These are phyloP conservation scores for Austroboletus niveus DNA, from an alignment of 1,284 basidiomycete genomes.

Conservation along the genomic window DNA sequence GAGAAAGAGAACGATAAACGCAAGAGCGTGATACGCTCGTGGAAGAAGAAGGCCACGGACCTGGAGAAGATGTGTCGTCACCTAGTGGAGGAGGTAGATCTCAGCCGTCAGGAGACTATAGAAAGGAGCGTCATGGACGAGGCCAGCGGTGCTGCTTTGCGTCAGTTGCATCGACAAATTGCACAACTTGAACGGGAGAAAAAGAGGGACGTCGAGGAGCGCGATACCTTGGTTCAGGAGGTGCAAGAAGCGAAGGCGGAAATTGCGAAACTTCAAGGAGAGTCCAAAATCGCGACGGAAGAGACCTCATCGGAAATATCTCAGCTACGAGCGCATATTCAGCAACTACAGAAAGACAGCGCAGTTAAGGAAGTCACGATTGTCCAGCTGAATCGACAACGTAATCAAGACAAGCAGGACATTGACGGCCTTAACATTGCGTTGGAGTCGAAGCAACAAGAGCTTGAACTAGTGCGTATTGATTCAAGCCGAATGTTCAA, in stretches of 20 bases:
- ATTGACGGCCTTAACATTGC: slow-evolving; percentile 80
- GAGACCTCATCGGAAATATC: slow-evolving; percentile 17
- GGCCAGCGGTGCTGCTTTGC: slow-evolving; percentile 66
- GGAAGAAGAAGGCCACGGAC: slow-evolving; percentile 73
- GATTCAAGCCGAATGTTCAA: not conserved
- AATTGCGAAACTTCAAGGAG: slow-evolving; percentile 37
- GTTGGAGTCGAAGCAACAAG: slow-evolving; percentile 86
- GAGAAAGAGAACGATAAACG: slow-evolving; percentile 64
- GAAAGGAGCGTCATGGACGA: slow-evolving; percentile 78
- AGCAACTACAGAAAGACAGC: slow-evolving; percentile 74
- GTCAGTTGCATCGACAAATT: slow-evolving; percentile 53
- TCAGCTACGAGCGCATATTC: slow-evolving; percentile 61
- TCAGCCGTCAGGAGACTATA: slow-evolving; percentile 61
- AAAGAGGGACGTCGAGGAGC: slow-evolving; percentile 18
- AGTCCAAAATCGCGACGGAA: not conserved
- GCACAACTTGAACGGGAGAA: slow-evolving; percentile 23
- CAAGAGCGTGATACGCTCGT: slow-evolving; percentile 49
- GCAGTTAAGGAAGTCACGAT: slow-evolving; percentile 81
- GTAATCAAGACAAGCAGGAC: slow-evolving; percentile 72
- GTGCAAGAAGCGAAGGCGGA: slow-evolving; percentile 31
- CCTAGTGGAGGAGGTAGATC: slow-evolving; percentile 70
- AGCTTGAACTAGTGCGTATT: slow-evolving; percentile 75
- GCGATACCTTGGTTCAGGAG: not conserved
- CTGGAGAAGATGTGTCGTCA: slow-evolving; percentile 60
- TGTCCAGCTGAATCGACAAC: slow-evolving; percentile 67